These are phyloP conservation scores for Polyporus tsugae DNA, from an alignment of 1,284 basidiomycete genomes.

Conservation along the genomic window DNA sequence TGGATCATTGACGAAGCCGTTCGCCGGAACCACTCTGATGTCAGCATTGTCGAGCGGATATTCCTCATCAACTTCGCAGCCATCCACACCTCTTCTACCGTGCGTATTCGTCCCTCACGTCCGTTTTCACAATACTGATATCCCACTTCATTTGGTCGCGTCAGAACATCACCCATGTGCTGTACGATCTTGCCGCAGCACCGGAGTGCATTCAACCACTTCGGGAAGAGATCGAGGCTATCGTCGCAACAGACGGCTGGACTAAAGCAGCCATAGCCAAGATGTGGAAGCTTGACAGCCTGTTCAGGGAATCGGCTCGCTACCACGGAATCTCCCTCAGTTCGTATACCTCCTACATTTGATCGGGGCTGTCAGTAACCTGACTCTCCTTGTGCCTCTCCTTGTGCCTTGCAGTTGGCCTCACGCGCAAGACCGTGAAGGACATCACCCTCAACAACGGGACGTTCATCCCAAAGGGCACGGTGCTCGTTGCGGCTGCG, in stretches of 20 bases:
- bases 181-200: conserved; percentile 52
- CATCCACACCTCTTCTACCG: conserved; percentile 44
- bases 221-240: conserved; percentile 53
- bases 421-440: conserved; percentile 40
- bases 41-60: conserved; percentile 36
- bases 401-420: conserved; percentile 17
- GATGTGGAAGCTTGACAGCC: conserved; percentile 61
- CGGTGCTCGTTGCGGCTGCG: conserved; percentile 49
- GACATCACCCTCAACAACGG: conserved; percentile 51
- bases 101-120: conserved; percentile 13
- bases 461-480: conserved; percentile 51
- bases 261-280: conserved; percentile 52
- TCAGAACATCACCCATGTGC: conserved; percentile 47
- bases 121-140: too few relatives aligned
- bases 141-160: not conserved
- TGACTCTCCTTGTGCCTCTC: not conserved
- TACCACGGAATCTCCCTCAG: conserved; percentile 40
- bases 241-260: conserved; percentile 52
- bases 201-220: conserved; percentile 50
- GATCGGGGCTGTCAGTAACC: too few relatives aligned
- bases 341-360: conserved; percentile 16
- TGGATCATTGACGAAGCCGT: conserved; percentile 41
- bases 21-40: conserved; percentile 20
- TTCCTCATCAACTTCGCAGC: conserved; percentile 44
- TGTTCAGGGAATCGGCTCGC: conserved; percentile 57